A percentile compares a stretch with the other conserved stretches of the same genome.
phyloP scores from a whole-genome alignment of 2,329 filamentous ascomycete genomes.

The Capronia americana region DNA sequence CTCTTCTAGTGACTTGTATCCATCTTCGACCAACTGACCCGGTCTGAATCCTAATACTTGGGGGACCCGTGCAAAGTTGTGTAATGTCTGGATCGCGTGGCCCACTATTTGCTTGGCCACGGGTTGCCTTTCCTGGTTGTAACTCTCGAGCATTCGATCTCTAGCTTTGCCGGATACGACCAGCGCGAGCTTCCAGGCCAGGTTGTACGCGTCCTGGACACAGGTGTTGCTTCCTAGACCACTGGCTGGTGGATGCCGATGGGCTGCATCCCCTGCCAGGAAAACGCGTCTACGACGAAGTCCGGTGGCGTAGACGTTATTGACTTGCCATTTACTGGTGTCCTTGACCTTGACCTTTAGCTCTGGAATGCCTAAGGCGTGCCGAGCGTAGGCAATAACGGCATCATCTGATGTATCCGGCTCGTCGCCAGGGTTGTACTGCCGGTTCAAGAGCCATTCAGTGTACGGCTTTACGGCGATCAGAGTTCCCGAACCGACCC shows the following conservation, averaged over 20 bases:
- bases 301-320: slow-evolving; percentile 40
- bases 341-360: slow-evolving; percentile 40
- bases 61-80: slow-evolving; percentile 41
- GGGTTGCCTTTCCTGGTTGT: slow-evolving; percentile 49
- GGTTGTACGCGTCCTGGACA: slow-evolving; percentile 1
- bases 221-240: slow-evolving; percentile 42
- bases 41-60: slow-evolving; percentile 50
- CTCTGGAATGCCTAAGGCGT: slow-evolving; percentile 41
- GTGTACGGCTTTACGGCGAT: slow-evolving; percentile 44
- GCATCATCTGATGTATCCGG: slow-evolving; percentile 2
- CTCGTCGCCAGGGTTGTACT: slow-evolving; percentile 15
- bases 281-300: slow-evolving; percentile 45
- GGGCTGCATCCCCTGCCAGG: slow-evolving; percentile 45
- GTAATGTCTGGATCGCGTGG: slow-evolving; percentile 41
- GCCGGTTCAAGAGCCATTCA: slow-evolving; percentile 42
- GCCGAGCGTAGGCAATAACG: slow-evolving; percentile 36
- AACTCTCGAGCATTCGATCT: slow-evolving; percentile 46
- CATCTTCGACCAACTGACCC: slow-evolving; percentile 87
- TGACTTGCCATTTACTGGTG: slow-evolving; percentile 40
- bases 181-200: slow-evolving; percentile 49
- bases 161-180: slow-evolving; percentile 42
- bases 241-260: slow-evolving; percentile 43
- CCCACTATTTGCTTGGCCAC: slow-evolving; percentile 43
- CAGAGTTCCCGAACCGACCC: slow-evolving; percentile 40
- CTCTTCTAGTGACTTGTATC: slow-evolving; percentile 73